A percentile compares a stretch with the other conserved stretches of the same genome.
These are phyloP conservation scores for Peziza echinospora DNA, from an alignment of 495 filamentous ascomycete genomes.

Conservation along the genomic window DNA sequence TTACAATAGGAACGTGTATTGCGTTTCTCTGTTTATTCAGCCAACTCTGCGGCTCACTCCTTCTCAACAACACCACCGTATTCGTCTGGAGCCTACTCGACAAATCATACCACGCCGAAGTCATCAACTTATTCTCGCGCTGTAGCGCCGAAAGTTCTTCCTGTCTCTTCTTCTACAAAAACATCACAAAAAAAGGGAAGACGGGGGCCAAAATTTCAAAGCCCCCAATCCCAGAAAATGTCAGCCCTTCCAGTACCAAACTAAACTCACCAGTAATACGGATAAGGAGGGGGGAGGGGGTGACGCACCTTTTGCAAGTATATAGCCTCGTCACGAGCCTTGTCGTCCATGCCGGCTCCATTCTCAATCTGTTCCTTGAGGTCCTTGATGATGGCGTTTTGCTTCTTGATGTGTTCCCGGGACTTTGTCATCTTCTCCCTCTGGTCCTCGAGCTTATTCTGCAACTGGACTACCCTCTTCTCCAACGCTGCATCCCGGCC, in stretches of 20 bases:
- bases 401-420: slow-evolving; percentile 35
- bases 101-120: slow-evolving; percentile 83
- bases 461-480: slow-evolving; percentile 13
- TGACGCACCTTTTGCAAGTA: slow-evolving; percentile 23
- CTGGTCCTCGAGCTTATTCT: slow-evolving; percentile 19
- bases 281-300: neutral
- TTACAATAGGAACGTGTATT: slow-evolving; percentile 28
- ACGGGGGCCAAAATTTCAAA: slow-evolving; percentile 7
- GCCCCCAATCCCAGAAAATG: slow-evolving; percentile 1
- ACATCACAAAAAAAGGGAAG: no score
- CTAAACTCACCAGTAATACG: slow-evolving; percentile 3
- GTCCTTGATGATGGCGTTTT: slow-evolving; percentile 36
- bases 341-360: slow-evolving; percentile 25
- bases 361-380: slow-evolving; percentile 34
- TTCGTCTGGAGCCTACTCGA: slow-evolving; percentile 69
- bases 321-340: slow-evolving; percentile 26
- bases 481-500: slow-evolving; percentile 20
- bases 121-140: slow-evolving; percentile 65
- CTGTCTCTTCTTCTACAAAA: slow-evolving; percentile 30
- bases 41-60: slow-evolving; percentile 71
- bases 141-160: slow-evolving; percentile 49
- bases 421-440: slow-evolving; percentile 19
- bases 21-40: slow-evolving; percentile 66
- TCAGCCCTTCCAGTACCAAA: no score
- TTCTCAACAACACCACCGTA: slow-evolving; percentile 51